Percentiles rank a stretch among this genome's conserved stretches.
Evolutionary conservation across 192 early-diverging fungal genomes (phyloP).

Genomic region (Coemansia sp.): DNA sequence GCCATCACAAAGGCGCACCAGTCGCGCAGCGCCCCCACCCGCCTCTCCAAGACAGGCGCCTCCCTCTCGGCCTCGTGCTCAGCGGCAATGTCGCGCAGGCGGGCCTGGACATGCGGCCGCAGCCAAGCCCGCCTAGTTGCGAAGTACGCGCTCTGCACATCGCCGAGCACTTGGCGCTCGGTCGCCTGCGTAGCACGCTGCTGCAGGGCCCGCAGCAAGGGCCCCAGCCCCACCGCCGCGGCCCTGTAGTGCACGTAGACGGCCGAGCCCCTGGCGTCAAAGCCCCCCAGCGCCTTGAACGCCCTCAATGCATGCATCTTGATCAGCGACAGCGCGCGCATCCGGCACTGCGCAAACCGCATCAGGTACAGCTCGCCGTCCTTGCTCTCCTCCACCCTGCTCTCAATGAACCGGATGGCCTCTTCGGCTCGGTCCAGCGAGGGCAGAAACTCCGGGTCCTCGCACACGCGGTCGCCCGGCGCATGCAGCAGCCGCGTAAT

Average conservation of each 20-base stretch:
- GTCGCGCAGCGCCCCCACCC: conserved; percentile 33
- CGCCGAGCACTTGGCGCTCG: conserved; percentile 70
- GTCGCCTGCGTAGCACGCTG: conserved; percentile 57
- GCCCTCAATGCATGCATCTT: conserved; percentile 75
- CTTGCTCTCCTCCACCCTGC: conserved; percentile 54
- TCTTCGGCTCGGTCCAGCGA: conserved; percentile 75
- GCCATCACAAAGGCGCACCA: conserved; percentile 81
- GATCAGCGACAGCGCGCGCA: conserved; percentile 89
- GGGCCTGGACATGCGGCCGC: conserved; percentile 60
- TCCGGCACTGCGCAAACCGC: conserved; percentile 92
- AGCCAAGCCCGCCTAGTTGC: conserved; percentile 66
- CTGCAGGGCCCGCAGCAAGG: conserved; percentile 76
- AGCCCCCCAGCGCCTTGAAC: conserved; percentile 32
- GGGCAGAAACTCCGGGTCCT: conserved; percentile 75
- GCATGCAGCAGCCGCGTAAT: conserved; percentile 75
- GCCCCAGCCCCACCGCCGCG: conserved; percentile 59
- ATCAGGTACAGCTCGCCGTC: conserved; percentile 93
- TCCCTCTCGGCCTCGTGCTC: conserved; percentile 22
- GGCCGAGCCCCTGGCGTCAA: neutral
- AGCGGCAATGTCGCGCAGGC: conserved; percentile 55
- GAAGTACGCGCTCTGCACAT: conserved; percentile 78
- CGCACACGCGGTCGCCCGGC: conserved; percentile 82
- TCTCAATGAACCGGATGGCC: conserved; percentile 63
- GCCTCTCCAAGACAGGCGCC: neutral
- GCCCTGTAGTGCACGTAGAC: conserved; percentile 83